These are phyloP conservation scores for Hypomyces rosellus DNA, from an alignment of 2,329 filamentous ascomycete species.

Conservation along the genomic window DNA sequence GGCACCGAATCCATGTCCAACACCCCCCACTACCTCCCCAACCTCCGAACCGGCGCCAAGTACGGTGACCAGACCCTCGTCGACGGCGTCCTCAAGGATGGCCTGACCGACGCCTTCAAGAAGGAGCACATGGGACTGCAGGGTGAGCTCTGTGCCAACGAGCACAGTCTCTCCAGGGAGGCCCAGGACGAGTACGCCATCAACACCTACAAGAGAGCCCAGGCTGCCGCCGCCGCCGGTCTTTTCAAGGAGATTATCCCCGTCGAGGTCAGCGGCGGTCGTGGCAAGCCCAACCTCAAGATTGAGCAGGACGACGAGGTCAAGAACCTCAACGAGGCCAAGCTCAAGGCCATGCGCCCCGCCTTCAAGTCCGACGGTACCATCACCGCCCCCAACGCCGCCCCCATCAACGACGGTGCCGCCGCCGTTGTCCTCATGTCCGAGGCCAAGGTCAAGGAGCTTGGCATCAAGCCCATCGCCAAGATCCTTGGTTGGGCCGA, in stretches of 20 bases:
- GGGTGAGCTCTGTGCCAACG: constrained; percentile 83
- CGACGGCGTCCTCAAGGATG: constrained; percentile 90
- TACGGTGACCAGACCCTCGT: constrained; percentile 87
- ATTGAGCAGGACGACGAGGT: constrained; percentile 90
- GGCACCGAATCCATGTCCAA: constrained; percentile 99
- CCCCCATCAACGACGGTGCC: constrained; percentile 91
- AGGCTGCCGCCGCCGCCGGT: constrained; percentile 74
- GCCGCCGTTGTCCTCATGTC: constrained; percentile 90
- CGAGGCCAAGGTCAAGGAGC: constrained; percentile 87
- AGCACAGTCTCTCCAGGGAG: constrained; percentile 75
- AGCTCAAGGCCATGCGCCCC: constrained; percentile 78
- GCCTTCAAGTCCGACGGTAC: constrained; percentile 80
- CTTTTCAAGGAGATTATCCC: constrained; percentile 87
- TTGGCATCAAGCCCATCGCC: constrained; percentile 83
- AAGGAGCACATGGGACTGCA: constrained; percentile 95
- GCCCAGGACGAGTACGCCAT: constrained; percentile 96
- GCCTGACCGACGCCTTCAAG: constrained; percentile 89
- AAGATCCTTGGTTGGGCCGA: constrained; percentile 98
- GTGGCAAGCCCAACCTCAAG: constrained; percentile 78
- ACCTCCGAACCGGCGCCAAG: constrained; percentile 79
- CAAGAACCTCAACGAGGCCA: constrained; percentile 84
- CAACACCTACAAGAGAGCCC: constrained; percentile 87
- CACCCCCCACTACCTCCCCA: constrained; percentile 89
- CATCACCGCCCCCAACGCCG: constrained; percentile 93
- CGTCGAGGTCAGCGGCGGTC: constrained; percentile 77